phyloP scores from a whole-genome alignment of 257 asterid species.

The Echites panduratus region DNA sequence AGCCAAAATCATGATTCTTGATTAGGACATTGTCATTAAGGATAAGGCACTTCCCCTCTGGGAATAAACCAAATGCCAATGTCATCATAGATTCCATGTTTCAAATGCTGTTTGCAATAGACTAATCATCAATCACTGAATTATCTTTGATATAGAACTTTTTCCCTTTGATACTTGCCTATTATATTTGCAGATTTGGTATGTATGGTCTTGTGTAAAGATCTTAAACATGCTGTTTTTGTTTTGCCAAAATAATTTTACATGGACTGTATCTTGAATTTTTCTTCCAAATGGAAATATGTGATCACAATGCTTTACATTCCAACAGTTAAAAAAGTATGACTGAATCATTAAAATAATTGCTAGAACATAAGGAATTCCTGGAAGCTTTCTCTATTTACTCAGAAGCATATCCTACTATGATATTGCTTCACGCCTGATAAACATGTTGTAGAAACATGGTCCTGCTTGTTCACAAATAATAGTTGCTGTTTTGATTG shows the following conservation, averaged over 20 bases:
- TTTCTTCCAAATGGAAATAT: slow-evolving; percentile 1
- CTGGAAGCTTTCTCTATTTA: background rate
- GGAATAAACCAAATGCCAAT: background rate
- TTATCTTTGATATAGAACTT: background rate
- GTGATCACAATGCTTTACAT: background rate
- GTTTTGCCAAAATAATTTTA: background rate
- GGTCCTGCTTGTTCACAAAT: background rate
- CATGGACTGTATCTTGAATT: background rate
- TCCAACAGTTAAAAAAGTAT: background rate
- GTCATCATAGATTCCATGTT: background rate
- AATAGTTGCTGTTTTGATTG: background rate
- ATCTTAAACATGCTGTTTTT: background rate
- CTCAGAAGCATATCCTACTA: no score
- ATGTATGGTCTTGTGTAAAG: background rate
- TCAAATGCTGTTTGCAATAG: background rate
- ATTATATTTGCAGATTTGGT: background rate
- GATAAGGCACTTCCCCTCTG: background rate
- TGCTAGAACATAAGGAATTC: background rate
- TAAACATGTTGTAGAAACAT: background rate
- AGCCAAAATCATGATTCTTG: background rate
- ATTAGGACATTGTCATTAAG: background rate
- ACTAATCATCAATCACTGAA: background rate
- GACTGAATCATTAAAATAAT: background rate
- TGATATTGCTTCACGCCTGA: background rate
- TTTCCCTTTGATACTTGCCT: background rate